phyloP scores from a whole-genome alignment of 257 asterid genomes.

The Gentiana dahurica region DNA sequence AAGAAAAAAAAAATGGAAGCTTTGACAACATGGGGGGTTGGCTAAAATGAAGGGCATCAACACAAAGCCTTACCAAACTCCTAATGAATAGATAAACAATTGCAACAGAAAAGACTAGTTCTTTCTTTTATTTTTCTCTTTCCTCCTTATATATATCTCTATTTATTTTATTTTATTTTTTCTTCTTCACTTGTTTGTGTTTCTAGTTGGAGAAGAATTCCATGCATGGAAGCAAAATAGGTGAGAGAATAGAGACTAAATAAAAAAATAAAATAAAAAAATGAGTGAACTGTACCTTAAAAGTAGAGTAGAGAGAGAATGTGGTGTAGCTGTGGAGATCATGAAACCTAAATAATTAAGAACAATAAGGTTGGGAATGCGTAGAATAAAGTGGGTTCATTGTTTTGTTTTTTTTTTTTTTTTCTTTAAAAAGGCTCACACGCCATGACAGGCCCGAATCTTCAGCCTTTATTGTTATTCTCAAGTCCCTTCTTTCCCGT shows the following conservation, averaged over 20 bases:
- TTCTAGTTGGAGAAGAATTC: slow-evolving; percentile 54
- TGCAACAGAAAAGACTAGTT: slow-evolving; percentile 48
- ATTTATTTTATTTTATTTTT: not conserved
- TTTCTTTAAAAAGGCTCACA: slow-evolving; percentile 3
- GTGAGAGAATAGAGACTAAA: slow-evolving; percentile 6
- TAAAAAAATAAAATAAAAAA: too few relatives aligned
- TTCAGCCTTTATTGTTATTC: slow-evolving; percentile 29
- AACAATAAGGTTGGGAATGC: not conserved
- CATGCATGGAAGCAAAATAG: slow-evolving; percentile 70
- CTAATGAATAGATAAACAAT: slow-evolving; percentile 25
- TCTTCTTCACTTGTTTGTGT: slow-evolving; percentile 6
- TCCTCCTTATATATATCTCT: slow-evolving; percentile 13
- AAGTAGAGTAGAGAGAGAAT: slow-evolving; percentile 28
- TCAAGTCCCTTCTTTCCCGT: slow-evolving; percentile 19
- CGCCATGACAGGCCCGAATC: slow-evolving; percentile 25
- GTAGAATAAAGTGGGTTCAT: too few relatives aligned
- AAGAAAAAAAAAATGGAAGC: slow-evolving; percentile 8
- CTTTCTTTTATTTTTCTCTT: slow-evolving; percentile 32
- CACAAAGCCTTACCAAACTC: slow-evolving; percentile 10
- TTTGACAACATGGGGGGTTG: slow-evolving; percentile 22
- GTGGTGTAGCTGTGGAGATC: slow-evolving; percentile 22
- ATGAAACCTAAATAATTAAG: slow-evolving; percentile 5
- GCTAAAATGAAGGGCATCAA: slow-evolving; percentile 37
- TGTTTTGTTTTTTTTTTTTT: too few relatives aligned
- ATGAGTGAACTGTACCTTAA: slow-evolving; percentile 28